These are phyloP conservation scores for Wickerhamia fluorescens DNA, from an alignment of 805 yeast species.

Conservation along the genomic window DNA sequence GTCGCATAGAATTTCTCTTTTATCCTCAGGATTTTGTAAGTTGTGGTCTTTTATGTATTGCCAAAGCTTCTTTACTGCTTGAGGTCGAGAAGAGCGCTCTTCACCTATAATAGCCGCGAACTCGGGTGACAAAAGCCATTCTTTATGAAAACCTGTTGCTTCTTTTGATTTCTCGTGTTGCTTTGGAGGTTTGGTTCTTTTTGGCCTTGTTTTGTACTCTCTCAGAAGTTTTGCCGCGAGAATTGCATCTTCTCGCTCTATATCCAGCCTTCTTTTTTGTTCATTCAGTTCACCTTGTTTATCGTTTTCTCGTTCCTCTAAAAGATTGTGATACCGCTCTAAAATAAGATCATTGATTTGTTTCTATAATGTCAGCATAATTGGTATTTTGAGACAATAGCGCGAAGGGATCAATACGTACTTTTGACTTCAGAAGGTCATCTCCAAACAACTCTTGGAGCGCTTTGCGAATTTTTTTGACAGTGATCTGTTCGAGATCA, in stretches of 20 bases:
- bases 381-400: too few relatives aligned
- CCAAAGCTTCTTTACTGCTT: slow-evolving; percentile 67
- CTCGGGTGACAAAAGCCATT: slow-evolving; percentile 42
- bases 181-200: slow-evolving; percentile 9
- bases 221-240: slow-evolving; percentile 45
- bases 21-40: slow-evolving; percentile 62
- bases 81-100: slow-evolving; percentile 51
- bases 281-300: slow-evolving; percentile 7
- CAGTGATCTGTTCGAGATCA: slow-evolving; percentile 62
- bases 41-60: slow-evolving; percentile 54
- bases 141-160: slow-evolving; percentile 32
- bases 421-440: slow-evolving; percentile 42
- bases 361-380: slow-evolving; percentile 32
- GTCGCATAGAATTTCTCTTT: slow-evolving; percentile 59
- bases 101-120: slow-evolving; percentile 42
- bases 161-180: slow-evolving; percentile 17
- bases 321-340: slow-evolving; percentile 45
- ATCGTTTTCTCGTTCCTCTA: slow-evolving; percentile 32
- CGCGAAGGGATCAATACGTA: too few relatives aligned
- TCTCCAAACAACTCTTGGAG: slow-evolving; percentile 60
- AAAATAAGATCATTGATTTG: slow-evolving; percentile 54
- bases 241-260: slow-evolving; percentile 43
- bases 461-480: slow-evolving; percentile 63
- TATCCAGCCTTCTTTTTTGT: slow-evolving; percentile 20
- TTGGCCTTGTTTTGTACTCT: slow-evolving; percentile 7